Percentiles rank a stretch among this genome's conserved stretches.
These are phyloP conservation scores for Elsinoe necatrix DNA, from an alignment of 2,329 filamentous ascomycete species.

Conservation along the genomic window DNA sequence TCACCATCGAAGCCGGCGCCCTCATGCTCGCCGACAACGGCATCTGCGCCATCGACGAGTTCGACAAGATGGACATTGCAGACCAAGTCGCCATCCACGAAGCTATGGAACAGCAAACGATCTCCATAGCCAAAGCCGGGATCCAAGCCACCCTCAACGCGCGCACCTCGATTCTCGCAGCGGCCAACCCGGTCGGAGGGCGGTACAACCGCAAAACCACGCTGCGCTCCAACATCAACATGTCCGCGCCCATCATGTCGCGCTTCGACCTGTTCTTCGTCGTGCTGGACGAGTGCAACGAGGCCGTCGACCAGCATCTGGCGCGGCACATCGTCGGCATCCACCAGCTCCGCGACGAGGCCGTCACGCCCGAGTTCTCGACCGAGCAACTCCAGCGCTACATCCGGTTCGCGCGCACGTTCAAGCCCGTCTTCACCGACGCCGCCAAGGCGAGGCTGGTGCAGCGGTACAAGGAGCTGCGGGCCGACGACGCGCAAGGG, in stretches of 20 bases:
- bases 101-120: conserved; percentile 99
- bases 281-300: conserved; percentile 92
- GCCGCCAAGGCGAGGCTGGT: conserved; percentile 82
- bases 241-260: conserved; percentile 98
- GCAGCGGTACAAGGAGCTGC: conserved; percentile 88
- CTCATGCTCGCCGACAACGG: conserved; percentile 96
- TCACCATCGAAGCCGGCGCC: conserved; percentile 95
- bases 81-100: conserved; percentile 99
- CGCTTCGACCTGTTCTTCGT: conserved; percentile 99
- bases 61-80: conserved; percentile 98
- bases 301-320: conserved; percentile 78
- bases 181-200: conserved; percentile 90
- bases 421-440: conserved; percentile 83
- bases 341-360: conserved; percentile 85
- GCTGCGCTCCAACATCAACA: conserved; percentile 90
- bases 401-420: conserved; percentile 91
- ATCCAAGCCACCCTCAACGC: conserved; percentile 97
- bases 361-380: conserved; percentile 84
- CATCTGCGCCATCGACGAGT: conserved; percentile 97
- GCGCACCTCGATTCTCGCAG: conserved; percentile 87
- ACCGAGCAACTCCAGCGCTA: conserved; percentile 96
- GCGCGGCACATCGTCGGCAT: conserved; percentile 92
- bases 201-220: conserved; percentile 97
- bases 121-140: conserved; percentile 95
- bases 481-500: conserved; percentile 86